A percentile compares a stretch with the other conserved stretches of the same genome.
phyloP scores from a whole-genome alignment of 2,329 filamentous ascomycete species.

The Fusarium falciforme region DNA sequence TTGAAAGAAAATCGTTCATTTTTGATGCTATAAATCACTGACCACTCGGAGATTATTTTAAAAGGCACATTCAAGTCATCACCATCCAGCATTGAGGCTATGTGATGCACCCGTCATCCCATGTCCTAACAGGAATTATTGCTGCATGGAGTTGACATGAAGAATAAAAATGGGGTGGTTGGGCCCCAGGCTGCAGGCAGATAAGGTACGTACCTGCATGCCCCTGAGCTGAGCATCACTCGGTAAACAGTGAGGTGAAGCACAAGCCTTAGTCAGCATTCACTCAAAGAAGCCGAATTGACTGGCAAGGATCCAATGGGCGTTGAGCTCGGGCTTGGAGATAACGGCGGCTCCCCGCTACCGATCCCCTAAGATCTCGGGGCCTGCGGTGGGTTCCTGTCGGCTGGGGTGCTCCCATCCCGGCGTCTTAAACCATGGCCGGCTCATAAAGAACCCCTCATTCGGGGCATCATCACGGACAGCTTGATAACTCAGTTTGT shows the following conservation, averaged over 20 bases:
- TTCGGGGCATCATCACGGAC: not conserved
- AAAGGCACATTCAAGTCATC: not conserved
- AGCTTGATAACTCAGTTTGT: not conserved
- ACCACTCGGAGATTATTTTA: not conserved
- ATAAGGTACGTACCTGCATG: conserved; percentile 14
- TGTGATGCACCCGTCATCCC: not conserved
- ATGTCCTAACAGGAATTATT: conserved; percentile 48
- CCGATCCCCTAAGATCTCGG: not conserved
- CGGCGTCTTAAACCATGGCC: not conserved
- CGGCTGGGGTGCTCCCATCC: not conserved
- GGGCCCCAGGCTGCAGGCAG: conserved; percentile 33
- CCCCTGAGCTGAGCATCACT: conserved; percentile 16
- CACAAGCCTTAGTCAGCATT: not conserved
- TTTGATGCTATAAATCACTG: not conserved
- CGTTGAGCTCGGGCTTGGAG: not conserved
- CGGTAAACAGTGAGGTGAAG: not conserved
- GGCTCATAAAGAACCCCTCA: not conserved
- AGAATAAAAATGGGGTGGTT: conserved; percentile 43
- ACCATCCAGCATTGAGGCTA: not conserved
- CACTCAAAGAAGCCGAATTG: not conserved
- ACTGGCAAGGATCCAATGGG: not conserved
- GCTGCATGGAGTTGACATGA: conserved; percentile 42
- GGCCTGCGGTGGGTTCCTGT: not conserved
- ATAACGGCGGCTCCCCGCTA: not conserved
- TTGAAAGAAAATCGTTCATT: not conserved